Conservation (phyloP, 768 basidiomycete genomes). For the Rhizopogon roseolus region DNA sequence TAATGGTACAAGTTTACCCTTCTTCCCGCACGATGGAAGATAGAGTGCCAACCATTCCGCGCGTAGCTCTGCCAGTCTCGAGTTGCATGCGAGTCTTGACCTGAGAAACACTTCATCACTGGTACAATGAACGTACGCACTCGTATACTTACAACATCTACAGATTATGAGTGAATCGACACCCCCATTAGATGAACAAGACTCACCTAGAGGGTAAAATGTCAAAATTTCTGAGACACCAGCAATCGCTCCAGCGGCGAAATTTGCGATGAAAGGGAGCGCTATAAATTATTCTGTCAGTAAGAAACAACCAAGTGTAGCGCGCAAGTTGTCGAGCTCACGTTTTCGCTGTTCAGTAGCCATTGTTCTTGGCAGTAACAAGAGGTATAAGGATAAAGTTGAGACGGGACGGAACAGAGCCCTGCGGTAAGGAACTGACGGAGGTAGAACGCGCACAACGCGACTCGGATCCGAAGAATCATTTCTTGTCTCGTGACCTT, state of each 20-base stretch:
- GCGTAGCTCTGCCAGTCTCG: slow-evolving; percentile 72
- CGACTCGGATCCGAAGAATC: not conserved
- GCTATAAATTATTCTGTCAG: slow-evolving; percentile 40
- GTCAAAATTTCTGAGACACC: slow-evolving; percentile 82
- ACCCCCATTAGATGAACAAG: not conserved
- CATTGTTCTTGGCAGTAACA: slow-evolving; percentile 10
- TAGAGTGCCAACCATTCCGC: slow-evolving; percentile 82
- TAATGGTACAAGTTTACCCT: slow-evolving; percentile 54
- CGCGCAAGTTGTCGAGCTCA: slow-evolving; percentile 8
- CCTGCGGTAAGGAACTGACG: not conserved
- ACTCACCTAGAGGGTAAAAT: slow-evolving; percentile 85
- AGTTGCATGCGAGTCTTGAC: slow-evolving; percentile 99
- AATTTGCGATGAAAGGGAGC: slow-evolving; percentile 83
- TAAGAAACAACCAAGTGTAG: not conserved
- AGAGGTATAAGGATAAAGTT: not conserved
- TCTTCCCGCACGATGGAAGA: slow-evolving; percentile 80
- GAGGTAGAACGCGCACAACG: not conserved
- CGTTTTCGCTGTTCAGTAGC: slow-evolving; percentile 28
- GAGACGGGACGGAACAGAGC: not conserved
- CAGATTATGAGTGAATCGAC: not conserved
- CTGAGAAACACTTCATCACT: slow-evolving; percentile 32
- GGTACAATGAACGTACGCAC: not conserved
- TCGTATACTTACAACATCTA: slow-evolving; percentile 76
- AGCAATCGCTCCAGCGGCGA: slow-evolving; percentile 94
- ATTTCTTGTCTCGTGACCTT: not conserved